A percentile compares a stretch with the other conserved stretches of the same genome.
These are phyloP conservation scores for Neurospora tetraspora DNA, from an alignment of 495 filamentous ascomycete species.

Conservation along the genomic window DNA sequence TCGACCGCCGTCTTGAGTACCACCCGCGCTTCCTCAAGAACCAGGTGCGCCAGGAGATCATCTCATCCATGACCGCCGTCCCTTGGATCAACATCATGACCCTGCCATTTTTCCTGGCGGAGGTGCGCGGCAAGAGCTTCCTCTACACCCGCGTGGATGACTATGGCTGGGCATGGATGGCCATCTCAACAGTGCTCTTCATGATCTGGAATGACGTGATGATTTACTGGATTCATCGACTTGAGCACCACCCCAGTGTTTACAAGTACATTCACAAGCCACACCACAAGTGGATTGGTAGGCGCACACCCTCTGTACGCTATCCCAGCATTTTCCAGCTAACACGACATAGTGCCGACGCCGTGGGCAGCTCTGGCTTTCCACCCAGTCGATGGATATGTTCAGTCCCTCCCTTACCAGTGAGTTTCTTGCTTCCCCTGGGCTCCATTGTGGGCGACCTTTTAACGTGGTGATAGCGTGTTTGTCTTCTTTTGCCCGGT, in stretches of 20 bases:
- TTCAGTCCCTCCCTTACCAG: conserved; percentile 16
- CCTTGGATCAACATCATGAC: conserved; percentile 16
- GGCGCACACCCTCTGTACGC: neutral
- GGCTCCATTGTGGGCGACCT: neutral
- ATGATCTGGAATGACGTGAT: conserved; percentile 15
- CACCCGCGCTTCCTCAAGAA: conserved; percentile 16
- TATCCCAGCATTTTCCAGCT: neutral
- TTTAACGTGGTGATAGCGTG: conserved; percentile 1
- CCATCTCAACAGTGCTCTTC: conserved; percentile 11
- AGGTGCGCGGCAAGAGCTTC: conserved; percentile 14
- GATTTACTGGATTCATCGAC: conserved; percentile 17
- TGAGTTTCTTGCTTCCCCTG: neutral
- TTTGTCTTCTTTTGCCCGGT: conserved; percentile 16
- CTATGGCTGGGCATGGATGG: conserved; percentile 11
- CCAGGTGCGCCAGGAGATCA: conserved; percentile 13
- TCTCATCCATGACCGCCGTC: conserved; percentile 10
- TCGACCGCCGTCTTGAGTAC: conserved; percentile 14
- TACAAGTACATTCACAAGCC: conserved; percentile 18
- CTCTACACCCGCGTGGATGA: conserved; percentile 9
- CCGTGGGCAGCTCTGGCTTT: conserved; percentile 15
- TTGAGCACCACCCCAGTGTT: conserved; percentile 15
- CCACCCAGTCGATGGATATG: conserved; percentile 14
- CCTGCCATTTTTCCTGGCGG: conserved; percentile 12
- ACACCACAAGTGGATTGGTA: conserved; percentile 17
- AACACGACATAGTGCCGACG: conserved; percentile 8